Evolutionary conservation across 305 asterid species (phyloP), one percentile per base, ranked within the genome.

Genomic region (Fraxinus velutina): DNA sequence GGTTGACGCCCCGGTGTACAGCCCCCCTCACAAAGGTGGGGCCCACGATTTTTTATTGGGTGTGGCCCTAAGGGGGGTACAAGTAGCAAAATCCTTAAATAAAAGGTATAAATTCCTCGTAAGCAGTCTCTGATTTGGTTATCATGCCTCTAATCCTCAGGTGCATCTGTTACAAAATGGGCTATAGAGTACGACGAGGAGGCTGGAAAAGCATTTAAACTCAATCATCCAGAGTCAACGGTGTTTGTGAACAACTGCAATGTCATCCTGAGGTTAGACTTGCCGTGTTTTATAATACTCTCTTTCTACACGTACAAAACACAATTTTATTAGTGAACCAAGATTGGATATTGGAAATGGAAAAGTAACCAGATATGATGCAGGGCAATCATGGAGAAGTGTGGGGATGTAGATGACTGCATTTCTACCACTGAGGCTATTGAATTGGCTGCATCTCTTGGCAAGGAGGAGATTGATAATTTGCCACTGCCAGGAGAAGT

Each of bases 131-230:
- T 32, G 77, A 55, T 82, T 68, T 80, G 75, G 39, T 44, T 78
- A 75, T 87, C 73, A 81, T 85, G 73, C 85, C 77, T 79, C 33
- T 77, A 73, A 70, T 77, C 80, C 85, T 75, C 87, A 94, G 98
- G 98, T 76, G 91, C 80, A 52, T 75, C 97, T 39, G 79, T 44
- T 66, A 91, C 99, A 27, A 96, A 92, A 86, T 96, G 99, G 99
- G 99, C 99, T 60, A 96, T 96, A 79, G 98, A 96, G 88, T 96
- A 96, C 74, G 99, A 94, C 72, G 96, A 86, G 71, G 90, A 97
- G 71, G 98, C 98, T 78, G 98, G 93, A 85, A 93, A 91, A 83
- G 98, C 99, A 66, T 96, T 96, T 88, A 94, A 79, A 86, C 98
- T 94, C 85, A 96, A 96, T 88, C 97, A 96, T 85, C 98, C 98